A percentile compares a stretch with the other conserved stretches of the same genome.
Conservation (phyloP, 192 early-diverging fungal species). For the Podochytrium sp. region DNA sequence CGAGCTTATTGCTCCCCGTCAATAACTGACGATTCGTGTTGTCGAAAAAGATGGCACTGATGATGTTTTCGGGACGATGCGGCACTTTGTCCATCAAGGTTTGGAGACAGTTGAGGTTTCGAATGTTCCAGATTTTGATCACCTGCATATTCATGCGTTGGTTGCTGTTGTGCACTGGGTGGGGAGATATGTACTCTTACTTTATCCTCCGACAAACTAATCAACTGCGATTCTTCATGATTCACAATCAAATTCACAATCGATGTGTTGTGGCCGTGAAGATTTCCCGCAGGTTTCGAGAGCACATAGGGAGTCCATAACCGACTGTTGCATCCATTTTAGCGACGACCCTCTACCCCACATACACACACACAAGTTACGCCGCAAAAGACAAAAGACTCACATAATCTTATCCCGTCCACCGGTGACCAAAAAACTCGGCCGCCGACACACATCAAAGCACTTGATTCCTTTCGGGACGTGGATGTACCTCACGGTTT, state of each 20-base stretch:
- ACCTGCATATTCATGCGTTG: constrained; percentile 33
- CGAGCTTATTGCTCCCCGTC: constrained; percentile 59
- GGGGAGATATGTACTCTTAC: too few relatives aligned
- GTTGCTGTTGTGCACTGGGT: neutral
- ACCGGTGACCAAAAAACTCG: constrained; percentile 66
- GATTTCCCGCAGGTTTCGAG: constrained; percentile 62
- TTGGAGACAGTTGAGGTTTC: constrained; percentile 63
- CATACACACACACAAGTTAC: neutral
- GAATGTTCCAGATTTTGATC: constrained; percentile 67
- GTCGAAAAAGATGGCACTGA: constrained; percentile 62
- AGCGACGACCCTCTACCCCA: neutral
- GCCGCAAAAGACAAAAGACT: constrained; percentile 15
- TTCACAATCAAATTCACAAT: constrained; percentile 58
- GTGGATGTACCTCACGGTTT: constrained; percentile 52
- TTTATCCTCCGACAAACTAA: constrained; percentile 65
- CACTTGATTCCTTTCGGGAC: constrained; percentile 65
- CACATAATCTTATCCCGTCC: constrained; percentile 69
- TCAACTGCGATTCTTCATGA: constrained; percentile 61
- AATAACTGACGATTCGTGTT: constrained; percentile 52
- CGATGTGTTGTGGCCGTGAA: constrained; percentile 58
- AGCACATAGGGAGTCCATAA: constrained; percentile 72
- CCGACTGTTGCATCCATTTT: constrained; percentile 45
- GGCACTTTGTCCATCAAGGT: constrained; percentile 62
- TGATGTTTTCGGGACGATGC: constrained; percentile 60
- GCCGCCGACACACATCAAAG: constrained; percentile 65